Evolutionary conservation across 345 rosid species (phyloP).

Genomic region (Gossypium australe): DNA sequence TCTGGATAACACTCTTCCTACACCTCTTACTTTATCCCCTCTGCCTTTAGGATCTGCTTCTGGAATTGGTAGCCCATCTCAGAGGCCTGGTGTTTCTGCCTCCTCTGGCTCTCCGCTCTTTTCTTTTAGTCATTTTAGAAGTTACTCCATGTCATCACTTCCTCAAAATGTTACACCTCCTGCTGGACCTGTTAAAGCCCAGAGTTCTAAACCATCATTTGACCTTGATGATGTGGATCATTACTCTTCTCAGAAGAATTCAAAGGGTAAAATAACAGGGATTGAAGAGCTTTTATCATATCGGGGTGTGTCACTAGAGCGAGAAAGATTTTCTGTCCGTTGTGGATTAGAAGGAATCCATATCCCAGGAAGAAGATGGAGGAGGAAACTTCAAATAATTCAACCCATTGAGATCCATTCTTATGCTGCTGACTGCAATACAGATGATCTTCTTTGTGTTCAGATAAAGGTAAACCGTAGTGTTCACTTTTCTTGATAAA

Average conservation of each 20-base stretch:
- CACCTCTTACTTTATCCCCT: constrained; percentile 50
- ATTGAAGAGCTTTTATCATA: constrained; percentile 73
- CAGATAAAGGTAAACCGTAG: constrained; percentile 67
- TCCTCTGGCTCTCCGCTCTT: constrained; percentile 82
- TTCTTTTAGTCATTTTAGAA: constrained; percentile 81
- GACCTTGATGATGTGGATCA: constrained; percentile 78
- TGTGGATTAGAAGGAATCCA: constrained; percentile 94
- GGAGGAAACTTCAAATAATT: constrained; percentile 82
- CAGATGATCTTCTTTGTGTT: constrained; percentile 90
- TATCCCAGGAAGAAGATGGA: constrained; percentile 92
- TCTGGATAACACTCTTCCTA: constrained; percentile 61
- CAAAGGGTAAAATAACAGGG: constrained; percentile 40
- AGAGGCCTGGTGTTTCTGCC: constrained; percentile 32
- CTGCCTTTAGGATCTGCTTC: constrained; percentile 50
- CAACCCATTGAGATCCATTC: constrained; percentile 86
- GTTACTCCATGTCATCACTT: constrained; percentile 94
- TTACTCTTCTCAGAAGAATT: constrained; percentile 45
- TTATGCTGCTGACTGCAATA: constrained; percentile 80
- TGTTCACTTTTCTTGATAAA: neutral
- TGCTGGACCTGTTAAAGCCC: constrained; percentile 49
- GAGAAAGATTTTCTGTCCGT: constrained; percentile 81
- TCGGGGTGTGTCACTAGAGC: constrained; percentile 81
- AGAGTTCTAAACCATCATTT: constrained; percentile 68
- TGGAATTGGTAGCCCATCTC: constrained; percentile 47
- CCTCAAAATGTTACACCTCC: constrained; percentile 70